Evolutionary conservation across 2,329 filamentous ascomycete species (phyloP).

Genomic region (Hansfordia pulvinata): DNA sequence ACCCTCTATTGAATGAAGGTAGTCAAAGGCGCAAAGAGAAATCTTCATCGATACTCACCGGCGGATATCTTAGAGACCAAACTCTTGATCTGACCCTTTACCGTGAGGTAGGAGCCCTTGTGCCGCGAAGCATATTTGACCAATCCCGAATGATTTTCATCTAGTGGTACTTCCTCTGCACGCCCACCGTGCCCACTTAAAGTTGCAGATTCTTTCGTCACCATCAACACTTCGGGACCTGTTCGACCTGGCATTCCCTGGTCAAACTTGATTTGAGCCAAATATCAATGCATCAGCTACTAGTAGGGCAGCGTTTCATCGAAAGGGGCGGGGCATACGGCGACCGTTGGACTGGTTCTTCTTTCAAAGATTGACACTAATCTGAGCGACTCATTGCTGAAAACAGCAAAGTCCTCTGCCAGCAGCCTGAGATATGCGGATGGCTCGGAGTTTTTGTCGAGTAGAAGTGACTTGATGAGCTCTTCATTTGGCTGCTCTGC

Average conservation of each 20-base stretch:
- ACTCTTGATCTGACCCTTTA: slow-evolving; percentile 2
- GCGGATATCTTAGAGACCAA: no score
- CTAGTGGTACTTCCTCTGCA: slow-evolving; percentile 8
- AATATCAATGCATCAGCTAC: no score
- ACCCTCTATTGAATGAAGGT: no score
- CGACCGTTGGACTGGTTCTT: slow-evolving; percentile 6
- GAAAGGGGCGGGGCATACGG: slow-evolving; percentile 4
- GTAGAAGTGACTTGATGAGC: slow-evolving; percentile 8
- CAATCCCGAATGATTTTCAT: slow-evolving; percentile 11
- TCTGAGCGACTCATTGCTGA: slow-evolving; percentile 6
- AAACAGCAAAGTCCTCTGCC: slow-evolving; percentile 6
- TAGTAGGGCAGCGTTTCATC: no score
- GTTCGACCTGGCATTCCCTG: no score
- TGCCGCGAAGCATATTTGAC: slow-evolving; percentile 10
- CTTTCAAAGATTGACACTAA: slow-evolving; percentile 9
- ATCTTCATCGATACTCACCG: no score
- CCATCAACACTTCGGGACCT: no score
- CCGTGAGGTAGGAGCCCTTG: slow-evolving; percentile 4
- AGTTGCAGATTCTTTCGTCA: slow-evolving; percentile 11
- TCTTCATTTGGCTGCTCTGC: slow-evolving; percentile 10
- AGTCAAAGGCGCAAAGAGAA: no score
- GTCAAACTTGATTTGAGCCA: no score
- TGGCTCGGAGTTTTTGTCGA: slow-evolving; percentile 9
- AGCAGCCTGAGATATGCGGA: slow-evolving; percentile 9
- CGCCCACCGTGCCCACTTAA: slow-evolving; percentile 7